These are phyloP conservation scores for Orbilia javanica DNA, from an alignment of 2,329 filamentous ascomycete genomes.

Conservation along the genomic window DNA sequence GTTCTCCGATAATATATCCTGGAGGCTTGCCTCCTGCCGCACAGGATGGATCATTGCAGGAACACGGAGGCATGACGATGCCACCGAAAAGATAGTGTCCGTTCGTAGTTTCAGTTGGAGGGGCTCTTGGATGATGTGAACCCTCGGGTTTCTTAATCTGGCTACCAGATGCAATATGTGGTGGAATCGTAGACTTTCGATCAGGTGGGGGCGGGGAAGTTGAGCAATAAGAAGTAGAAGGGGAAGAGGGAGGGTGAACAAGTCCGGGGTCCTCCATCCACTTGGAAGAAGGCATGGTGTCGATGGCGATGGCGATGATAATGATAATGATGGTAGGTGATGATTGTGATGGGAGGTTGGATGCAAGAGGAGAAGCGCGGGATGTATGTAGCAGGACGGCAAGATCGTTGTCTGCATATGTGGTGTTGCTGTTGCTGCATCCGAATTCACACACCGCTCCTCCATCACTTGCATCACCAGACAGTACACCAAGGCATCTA, in stretches of 20 bases:
- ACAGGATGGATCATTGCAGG: constrained; percentile 6
- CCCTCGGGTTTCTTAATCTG: not conserved
- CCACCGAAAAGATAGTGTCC: no score
- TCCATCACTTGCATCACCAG: not conserved
- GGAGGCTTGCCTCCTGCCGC: not conserved
- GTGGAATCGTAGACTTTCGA: not conserved
- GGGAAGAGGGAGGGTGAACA: not conserved
- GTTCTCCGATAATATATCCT: constrained; percentile 10
- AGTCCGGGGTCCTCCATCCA: not conserved
- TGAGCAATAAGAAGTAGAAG: not conserved
- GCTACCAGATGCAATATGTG: not conserved
- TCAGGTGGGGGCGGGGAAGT: not conserved
- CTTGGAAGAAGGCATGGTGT: not conserved
- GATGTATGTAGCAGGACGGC: not conserved
- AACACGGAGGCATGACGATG: not conserved
- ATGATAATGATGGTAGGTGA: not conserved
- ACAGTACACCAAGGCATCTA: no score
- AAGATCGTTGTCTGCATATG: not conserved
- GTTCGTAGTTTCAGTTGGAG: not conserved
- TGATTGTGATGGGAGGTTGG: not conserved
- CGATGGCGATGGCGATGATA: not conserved
- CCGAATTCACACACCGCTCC: constrained; percentile 7
- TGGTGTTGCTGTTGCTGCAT: constrained; percentile 18
- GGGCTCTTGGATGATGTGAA: not conserved
- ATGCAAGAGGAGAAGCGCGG: not conserved